A percentile compares a stretch with the other conserved stretches of the same genome.
phyloP scores from a whole-genome alignment of 495 filamentous ascomycete genomes.

The Penicillium angulare region DNA sequence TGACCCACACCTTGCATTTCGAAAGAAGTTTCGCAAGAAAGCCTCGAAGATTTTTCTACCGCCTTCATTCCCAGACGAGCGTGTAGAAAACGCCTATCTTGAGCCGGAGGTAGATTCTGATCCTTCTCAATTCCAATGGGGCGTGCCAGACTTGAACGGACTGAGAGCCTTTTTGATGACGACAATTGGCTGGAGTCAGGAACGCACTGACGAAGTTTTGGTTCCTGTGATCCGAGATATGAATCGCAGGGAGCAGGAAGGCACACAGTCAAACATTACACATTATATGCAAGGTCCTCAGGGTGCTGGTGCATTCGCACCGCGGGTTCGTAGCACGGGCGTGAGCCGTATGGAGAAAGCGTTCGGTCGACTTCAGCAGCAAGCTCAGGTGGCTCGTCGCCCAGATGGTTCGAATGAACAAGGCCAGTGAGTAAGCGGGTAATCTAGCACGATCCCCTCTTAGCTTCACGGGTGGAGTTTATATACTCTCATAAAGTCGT shows the following conservation, averaged over 20 bases:
- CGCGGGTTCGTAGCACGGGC: conserved; percentile 57
- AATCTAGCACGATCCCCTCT: too few species aligned
- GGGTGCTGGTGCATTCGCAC: conserved; percentile 74
- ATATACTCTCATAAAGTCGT: too few species aligned
- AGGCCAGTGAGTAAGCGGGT: too few species aligned
- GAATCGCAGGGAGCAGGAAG: conserved; percentile 81
- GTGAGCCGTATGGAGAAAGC: conserved; percentile 82
- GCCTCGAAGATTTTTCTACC: conserved; percentile 83
- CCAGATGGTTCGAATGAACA: background rate
- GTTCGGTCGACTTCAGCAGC: conserved; percentile 62
- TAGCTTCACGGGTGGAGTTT: too few species aligned
- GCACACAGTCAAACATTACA: conserved; percentile 96
- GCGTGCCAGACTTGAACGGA: conserved; percentile 86
- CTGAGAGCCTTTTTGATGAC: conserved; percentile 83
- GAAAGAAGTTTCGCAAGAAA: conserved; percentile 80
- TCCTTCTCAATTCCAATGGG: conserved; percentile 85
- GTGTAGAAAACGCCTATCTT: conserved; percentile 78
- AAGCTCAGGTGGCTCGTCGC: conserved; percentile 38
- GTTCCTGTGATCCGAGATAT: conserved; percentile 93
- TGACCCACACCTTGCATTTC: conserved; percentile 56
- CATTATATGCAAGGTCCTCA: conserved; percentile 69
- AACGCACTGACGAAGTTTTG: conserved; percentile 89
- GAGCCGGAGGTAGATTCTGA: conserved; percentile 79
- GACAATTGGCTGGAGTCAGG: conserved; percentile 90
- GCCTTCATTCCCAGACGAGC: conserved; percentile 68